Evolutionary conservation across 208 protist genomes (phyloP), one percentile per base, ranked within the genome.

Genomic region (Leishmania aethiopica): DNA sequence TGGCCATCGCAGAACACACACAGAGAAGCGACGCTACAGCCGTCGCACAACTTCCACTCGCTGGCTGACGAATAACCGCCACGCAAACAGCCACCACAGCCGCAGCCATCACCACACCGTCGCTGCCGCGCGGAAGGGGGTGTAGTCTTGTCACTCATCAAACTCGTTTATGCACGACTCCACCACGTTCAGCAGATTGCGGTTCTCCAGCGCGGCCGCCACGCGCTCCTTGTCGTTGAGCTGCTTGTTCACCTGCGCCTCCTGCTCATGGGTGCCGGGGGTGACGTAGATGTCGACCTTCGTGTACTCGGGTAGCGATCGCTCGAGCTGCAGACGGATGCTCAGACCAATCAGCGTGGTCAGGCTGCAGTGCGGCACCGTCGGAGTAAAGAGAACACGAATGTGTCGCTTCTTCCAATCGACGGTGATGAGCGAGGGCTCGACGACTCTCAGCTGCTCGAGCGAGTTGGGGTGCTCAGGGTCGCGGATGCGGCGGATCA

Each of bases 141-240:
- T 11, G 28, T 11, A 15, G 42, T 25, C 32, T 22, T 13, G 28
- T 40, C 47, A 78, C 75, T 90, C 82, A 73, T 94, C 91, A 75
- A 91, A 92, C 28, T 89, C 92, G 73, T 96, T 92, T 40, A 98
- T 84, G 80, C 96, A 98, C 17, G 89, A 92, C 74, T 98, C 93
- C 32, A 98, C 90, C 15, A 98, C 88, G 42, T 86, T 85, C 40
- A 99, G 79, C 53, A 99, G 78, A 79, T 94, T 95, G 11, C 81
- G 84, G 80, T 99, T 99, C 81, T 99, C 99, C 75, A 99, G 91
- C 51, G 99, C 99, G 7, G 99, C 99, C 7, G 98, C 96, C 25
- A 99, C 98, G 55, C 99, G 85, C 89, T 99, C 99, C 90, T 99
- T 99, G 86, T 99, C 99, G 80, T 98, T 99, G 10, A 99, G 95